Base-by-base conservation (phyloP, 2,329 filamentous ascomycete genomes). In the Myriosclerotinia duriaeana region DNA sequence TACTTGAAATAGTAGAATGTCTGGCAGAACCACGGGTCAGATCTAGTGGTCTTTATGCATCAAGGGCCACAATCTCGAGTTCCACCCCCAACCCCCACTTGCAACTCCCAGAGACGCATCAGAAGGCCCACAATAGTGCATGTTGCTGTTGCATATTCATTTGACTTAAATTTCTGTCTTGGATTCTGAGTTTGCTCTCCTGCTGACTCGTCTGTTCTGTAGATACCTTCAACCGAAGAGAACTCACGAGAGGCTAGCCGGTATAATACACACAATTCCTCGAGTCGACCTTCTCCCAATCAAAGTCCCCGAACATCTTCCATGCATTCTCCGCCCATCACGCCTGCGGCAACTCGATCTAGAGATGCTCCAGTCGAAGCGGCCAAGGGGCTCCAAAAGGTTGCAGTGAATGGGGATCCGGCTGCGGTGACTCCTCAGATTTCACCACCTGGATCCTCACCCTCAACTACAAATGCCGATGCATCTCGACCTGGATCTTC, bases 291-390 rank as follows among this genome's bases (percentile, higher is more conserved):
- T 69, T 93, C 89, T 66, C 88, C 89, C 40, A 84, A 83, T 75
- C 81, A 87, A 52, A 90, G 88, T 70, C 89, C 91, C 68, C 84
- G 85, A 68, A 80, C 85, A 54, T 87, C 88, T 67, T 86, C 89
- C 66, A 85, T 96, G 79, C 90, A 94, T 72, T 96, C 93, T 14
- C 94, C 94, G 71, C 93, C 93, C 53, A 84, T 98, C 63, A 97
- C 93, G 15, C 94, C 94, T 22, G 88, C 92, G 65, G 93, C 88
- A 62, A 94, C 92, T 53, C 81, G 82, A 70, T 86, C 85, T 64
- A 81, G 82, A 72, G 87, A 87, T 75, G 77, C 76, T 71, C 36
- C 59, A 17, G 70, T 73, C 66, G 76, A 75, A 50, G 63, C 46
- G 42, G 74, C 71, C 64, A 75, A 75, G 56, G 75, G 75, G 67